Percentiles rank a stretch among this genome's conserved stretches.
phyloP scores from a whole-genome alignment of 2,329 filamentous ascomycete species.

The Epichloe hybrida region DNA sequence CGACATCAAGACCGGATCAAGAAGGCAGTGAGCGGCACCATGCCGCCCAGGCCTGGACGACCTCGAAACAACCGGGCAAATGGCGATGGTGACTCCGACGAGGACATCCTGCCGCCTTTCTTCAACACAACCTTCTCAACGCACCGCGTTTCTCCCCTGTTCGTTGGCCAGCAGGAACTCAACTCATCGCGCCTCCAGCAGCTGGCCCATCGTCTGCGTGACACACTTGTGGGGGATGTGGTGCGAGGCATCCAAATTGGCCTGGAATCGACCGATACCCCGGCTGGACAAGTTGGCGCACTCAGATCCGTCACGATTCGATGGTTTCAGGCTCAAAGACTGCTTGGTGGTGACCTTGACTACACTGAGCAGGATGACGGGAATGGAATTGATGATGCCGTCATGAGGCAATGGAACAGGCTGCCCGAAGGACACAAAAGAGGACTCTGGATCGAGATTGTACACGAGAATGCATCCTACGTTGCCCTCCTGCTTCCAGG shows the following conservation, averaged over 20 bases:
- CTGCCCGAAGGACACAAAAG: conserved; percentile 13
- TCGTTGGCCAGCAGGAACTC: conserved; percentile 29
- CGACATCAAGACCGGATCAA: neutral
- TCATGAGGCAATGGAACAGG: conserved; percentile 6
- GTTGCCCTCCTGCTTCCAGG: conserved; percentile 36
- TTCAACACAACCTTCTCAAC: conserved; percentile 47
- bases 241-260: conserved; percentile 45
- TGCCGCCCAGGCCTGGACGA: conserved; percentile 3
- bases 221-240: conserved; percentile 42
- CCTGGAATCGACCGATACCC: conserved; percentile 28
- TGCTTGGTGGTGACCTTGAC: conserved; percentile 18
- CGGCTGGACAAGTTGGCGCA: conserved; percentile 24
- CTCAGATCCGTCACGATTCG: conserved; percentile 34
- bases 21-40: neutral
- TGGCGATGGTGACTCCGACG: conserved; percentile 12
- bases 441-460: conserved; percentile 32
- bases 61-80: conserved; percentile 2
- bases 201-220: conserved; percentile 36
- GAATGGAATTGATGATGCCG: conserved; percentile 7
- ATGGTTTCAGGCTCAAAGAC: conserved; percentile 26
- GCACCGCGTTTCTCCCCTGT: conserved; percentile 40
- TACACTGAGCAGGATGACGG: conserved; percentile 8
- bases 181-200: conserved; percentile 24
- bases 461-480: conserved; percentile 39
- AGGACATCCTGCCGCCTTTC: conserved; percentile 27